These are phyloP conservation scores for Kodamaea neixiangensis DNA, from an alignment of 805 yeast species.

Conservation along the genomic window DNA sequence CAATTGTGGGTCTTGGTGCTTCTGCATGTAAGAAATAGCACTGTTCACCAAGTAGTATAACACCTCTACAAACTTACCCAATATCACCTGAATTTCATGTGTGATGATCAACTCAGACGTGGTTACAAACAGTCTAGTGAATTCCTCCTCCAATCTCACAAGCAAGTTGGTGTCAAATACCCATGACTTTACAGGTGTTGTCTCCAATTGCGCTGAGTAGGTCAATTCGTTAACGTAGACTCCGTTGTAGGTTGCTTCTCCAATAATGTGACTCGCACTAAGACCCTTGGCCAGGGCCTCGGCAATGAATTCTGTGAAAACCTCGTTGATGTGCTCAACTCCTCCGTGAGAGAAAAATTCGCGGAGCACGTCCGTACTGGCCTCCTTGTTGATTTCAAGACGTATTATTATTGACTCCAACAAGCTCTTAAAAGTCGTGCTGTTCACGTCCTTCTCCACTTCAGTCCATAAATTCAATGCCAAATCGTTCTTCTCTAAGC, in stretches of 20 bases:
- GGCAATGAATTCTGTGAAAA: slow-evolving; percentile 29
- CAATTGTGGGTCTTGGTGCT: slow-evolving; percentile 21
- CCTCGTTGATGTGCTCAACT: slow-evolving; percentile 24
- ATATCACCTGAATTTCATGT: slow-evolving; percentile 17
- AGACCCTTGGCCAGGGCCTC: slow-evolving; percentile 10
- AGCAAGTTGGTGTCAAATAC: slow-evolving; percentile 44
- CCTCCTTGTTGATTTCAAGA: neutral
- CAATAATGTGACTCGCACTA: slow-evolving; percentile 15
- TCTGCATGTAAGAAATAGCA: slow-evolving; percentile 38
- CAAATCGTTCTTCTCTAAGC: slow-evolving; percentile 34
- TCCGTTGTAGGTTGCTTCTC: slow-evolving; percentile 31
- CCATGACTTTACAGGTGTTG: slow-evolving; percentile 44
- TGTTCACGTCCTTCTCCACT: slow-evolving; percentile 8
- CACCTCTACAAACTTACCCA: slow-evolving; percentile 29
- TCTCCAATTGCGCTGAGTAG: slow-evolving; percentile 20
- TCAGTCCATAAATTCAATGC: slow-evolving; percentile 44
- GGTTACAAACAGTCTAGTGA: slow-evolving; percentile 23
- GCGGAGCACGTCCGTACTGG: slow-evolving; percentile 23
- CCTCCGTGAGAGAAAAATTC: slow-evolving; percentile 28
- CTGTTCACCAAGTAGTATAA: slow-evolving; percentile 37
- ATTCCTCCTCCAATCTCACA: slow-evolving; percentile 42
- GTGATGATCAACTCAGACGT: neutral
- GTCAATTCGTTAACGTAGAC: slow-evolving; percentile 41
- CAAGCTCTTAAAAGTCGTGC: neutral
- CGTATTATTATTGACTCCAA: neutral